Conservation (phyloP, 2,329 filamentous ascomycete species). For the Microthyrium microscopicum region DNA sequence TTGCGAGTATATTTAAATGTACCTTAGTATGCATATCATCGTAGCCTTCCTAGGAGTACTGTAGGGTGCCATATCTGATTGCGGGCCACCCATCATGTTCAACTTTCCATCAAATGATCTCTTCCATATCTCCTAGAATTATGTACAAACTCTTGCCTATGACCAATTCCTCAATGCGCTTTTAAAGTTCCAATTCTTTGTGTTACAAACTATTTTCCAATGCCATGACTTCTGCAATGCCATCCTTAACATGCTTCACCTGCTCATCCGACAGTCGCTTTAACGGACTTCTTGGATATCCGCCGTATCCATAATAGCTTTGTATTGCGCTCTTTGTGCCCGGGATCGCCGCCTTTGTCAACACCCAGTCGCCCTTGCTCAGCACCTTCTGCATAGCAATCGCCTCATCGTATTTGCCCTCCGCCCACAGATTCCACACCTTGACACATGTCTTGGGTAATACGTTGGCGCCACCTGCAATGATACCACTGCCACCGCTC, state of each 20-base stretch:
- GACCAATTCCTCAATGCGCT: too few relatives aligned
- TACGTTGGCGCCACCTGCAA: constrained; percentile 72
- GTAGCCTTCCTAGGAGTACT: too few relatives aligned
- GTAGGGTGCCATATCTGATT: too few relatives aligned
- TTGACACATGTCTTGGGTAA: constrained; percentile 67
- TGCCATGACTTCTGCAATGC: constrained; percentile 43
- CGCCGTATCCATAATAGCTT: constrained; percentile 67
- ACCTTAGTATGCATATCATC: too few relatives aligned
- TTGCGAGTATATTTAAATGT: too few relatives aligned
- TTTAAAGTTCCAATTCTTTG: too few relatives aligned
- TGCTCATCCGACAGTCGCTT: constrained; percentile 45
- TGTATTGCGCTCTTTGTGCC: constrained; percentile 77
- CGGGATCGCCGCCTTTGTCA: constrained; percentile 68
- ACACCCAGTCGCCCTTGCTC: constrained; percentile 63
- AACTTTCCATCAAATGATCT: too few relatives aligned
- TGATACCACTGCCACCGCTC: constrained; percentile 67
- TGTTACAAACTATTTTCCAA: constrained; percentile 36
- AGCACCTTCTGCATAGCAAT: constrained; percentile 61
- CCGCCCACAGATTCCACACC: constrained; percentile 59
- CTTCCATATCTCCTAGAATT: too few relatives aligned
- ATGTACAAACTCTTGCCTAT: too few relatives aligned
- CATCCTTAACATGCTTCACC: constrained; percentile 26
- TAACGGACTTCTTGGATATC: constrained; percentile 55
- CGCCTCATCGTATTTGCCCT: constrained; percentile 61
- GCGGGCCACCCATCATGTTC: too few relatives aligned